Percentiles rank a stretch among this genome's conserved stretches.
Conservation (phyloP, 306 rosid genomes). For the Trifolium subterraneum region DNA sequence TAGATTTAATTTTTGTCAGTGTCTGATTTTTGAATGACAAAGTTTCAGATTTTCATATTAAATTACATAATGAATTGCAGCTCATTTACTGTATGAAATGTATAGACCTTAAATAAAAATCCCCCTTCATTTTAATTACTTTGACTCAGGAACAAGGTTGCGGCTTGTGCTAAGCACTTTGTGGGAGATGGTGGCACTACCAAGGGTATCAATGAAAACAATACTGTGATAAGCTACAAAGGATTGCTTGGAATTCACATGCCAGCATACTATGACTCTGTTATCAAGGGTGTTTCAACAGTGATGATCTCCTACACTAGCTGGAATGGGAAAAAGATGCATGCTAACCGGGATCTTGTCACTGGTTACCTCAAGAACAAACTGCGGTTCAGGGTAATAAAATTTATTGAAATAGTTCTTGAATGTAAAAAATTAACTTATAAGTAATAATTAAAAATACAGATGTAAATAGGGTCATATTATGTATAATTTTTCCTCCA, state of each 20-base stretch:
- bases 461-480: conserved; percentile 8
- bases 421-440: background rate
- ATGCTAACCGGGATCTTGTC: conserved; percentile 46
- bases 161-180: conserved; percentile 96
- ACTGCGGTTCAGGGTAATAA: conserved; percentile 48
- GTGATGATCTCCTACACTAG: conserved; percentile 56
- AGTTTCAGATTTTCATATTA: no score
- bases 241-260: conserved; percentile 59
- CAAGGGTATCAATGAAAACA: conserved; percentile 87
- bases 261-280: conserved; percentile 53
- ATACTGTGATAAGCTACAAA: conserved; percentile 63
- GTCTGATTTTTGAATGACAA: background rate
- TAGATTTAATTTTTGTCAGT: background rate
- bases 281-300: conserved; percentile 54
- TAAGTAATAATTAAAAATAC: background rate
- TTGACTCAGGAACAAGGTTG: conserved; percentile 73
- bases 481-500: conserved; percentile 10
- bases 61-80: background rate
- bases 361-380: conserved; percentile 51
- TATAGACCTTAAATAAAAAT: conserved; percentile 31
- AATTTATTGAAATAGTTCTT: background rate
- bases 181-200: conserved; percentile 96
- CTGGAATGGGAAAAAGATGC: conserved; percentile 57
- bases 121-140: conserved; percentile 25
- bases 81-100: conserved; percentile 7